Evolutionary conservation across 805 yeast genomes (phyloP).

Genomic region (Ogataea siamensis): DNA sequence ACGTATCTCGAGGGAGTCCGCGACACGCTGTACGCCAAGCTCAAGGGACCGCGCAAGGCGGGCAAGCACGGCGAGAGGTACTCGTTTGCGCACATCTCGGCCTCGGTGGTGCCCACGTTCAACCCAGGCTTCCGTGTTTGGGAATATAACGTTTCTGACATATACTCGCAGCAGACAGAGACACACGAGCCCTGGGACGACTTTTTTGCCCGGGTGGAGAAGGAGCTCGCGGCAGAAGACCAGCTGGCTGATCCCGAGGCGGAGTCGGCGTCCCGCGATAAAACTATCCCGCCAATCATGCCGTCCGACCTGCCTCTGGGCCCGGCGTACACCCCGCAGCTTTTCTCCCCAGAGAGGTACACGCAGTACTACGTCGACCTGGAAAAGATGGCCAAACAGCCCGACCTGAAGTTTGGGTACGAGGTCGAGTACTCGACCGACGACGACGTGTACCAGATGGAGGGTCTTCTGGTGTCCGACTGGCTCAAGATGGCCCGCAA

Average conservation of each 20-base stretch:
- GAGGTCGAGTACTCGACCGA: slow-evolving; percentile 70
- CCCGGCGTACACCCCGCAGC: slow-evolving; percentile 72
- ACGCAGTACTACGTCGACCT: slow-evolving; percentile 76
- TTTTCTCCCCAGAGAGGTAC: slow-evolving; percentile 70
- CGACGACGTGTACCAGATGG: slow-evolving; percentile 53
- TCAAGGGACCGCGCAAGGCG: slow-evolving; percentile 44
- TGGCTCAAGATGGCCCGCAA: slow-evolving; percentile 59
- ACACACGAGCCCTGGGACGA: slow-evolving; percentile 52
- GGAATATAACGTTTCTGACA: slow-evolving; percentile 74
- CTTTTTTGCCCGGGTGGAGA: slow-evolving; percentile 52
- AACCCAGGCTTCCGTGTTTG: slow-evolving; percentile 81
- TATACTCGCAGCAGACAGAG: slow-evolving; percentile 28
- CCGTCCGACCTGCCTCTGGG: slow-evolving; percentile 58
- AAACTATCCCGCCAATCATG: slow-evolving; percentile 59
- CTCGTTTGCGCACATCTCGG: slow-evolving; percentile 64
- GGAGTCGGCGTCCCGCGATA: slow-evolving; percentile 41
- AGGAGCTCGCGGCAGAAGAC: slow-evolving; percentile 30
- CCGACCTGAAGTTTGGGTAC: slow-evolving; percentile 47
- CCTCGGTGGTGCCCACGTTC: slow-evolving; percentile 81
- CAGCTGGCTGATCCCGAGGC: slow-evolving; percentile 25
- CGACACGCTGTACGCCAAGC: slow-evolving; percentile 47
- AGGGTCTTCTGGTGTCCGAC: slow-evolving; percentile 54
- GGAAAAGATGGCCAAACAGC: slow-evolving; percentile 35
- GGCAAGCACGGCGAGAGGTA: slow-evolving; percentile 55
- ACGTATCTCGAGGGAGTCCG: slow-evolving; percentile 59